A percentile compares a stretch with the other conserved stretches of the same genome.
Conservation (phyloP, 2,329 filamentous ascomycete species). For the Penicillium sp. region DNA sequence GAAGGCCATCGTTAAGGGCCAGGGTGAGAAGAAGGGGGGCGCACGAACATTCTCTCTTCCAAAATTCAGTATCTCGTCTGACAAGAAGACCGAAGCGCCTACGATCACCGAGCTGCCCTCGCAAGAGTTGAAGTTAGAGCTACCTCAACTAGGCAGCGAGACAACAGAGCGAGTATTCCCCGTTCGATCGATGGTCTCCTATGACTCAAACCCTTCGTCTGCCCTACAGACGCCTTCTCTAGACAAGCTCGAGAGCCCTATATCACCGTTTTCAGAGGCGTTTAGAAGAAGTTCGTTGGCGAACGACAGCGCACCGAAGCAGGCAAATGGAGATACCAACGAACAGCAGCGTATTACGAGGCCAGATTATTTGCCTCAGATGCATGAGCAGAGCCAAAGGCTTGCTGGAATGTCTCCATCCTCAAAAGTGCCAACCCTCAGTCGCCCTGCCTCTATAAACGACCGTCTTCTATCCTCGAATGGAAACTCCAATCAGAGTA, state of each 20-base stretch:
- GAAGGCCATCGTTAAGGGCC: constrained; percentile 23
- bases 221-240: constrained; percentile 33
- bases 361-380: constrained; percentile 13
- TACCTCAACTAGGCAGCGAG: constrained; percentile 38
- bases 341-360: not conserved
- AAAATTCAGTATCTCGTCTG: constrained; percentile 29
- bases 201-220: constrained; percentile 59
- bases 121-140: constrained; percentile 24
- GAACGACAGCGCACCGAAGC: constrained; percentile 7
- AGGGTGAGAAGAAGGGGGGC: constrained; percentile 17
- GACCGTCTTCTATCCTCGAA: not conserved
- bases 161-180: constrained; percentile 73
- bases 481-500: not conserved
- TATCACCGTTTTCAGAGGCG: constrained; percentile 29
- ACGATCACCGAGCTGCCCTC: constrained; percentile 23
- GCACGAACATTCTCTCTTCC: constrained; percentile 25
- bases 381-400: constrained; percentile 17
- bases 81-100: constrained; percentile 26
- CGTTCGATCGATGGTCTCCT: constrained; percentile 75
- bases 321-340: not conserved
- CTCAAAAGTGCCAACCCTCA: constrained; percentile 6
- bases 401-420: constrained; percentile 7
- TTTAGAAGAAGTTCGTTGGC: constrained; percentile 5
- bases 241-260: constrained; percentile 28
- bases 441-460: not conserved